These are phyloP conservation scores for Dothistroma septosporum DNA, from an alignment of 2,329 filamentous ascomycete genomes.

Conservation along the genomic window DNA sequence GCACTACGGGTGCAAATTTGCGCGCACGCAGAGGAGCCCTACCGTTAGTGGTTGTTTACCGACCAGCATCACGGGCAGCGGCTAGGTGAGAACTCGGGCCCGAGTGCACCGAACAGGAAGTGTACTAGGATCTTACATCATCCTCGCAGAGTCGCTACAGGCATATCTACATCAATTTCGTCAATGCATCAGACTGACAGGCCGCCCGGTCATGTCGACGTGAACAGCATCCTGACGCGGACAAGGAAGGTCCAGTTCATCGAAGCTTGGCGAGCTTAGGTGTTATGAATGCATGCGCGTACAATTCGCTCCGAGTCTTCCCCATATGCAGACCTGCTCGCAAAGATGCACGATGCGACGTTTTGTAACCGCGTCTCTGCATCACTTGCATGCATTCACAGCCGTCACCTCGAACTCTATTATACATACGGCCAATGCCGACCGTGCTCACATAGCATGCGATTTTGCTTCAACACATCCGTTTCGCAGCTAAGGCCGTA, in stretches of 20 bases:
- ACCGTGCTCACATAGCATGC: slow-evolving; percentile 10
- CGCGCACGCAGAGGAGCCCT: not conserved
- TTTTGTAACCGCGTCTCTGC: slow-evolving; percentile 5
- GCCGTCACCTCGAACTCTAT: slow-evolving; percentile 10
- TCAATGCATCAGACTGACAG: not conserved
- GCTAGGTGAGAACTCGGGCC: slow-evolving; percentile 4
- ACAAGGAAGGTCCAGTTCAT: slow-evolving; percentile 9
- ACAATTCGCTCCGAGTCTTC: slow-evolving; percentile 7
- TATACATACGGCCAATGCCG: slow-evolving; percentile 12
- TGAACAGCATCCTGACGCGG: slow-evolving; percentile 2
- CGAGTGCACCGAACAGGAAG: slow-evolving; percentile 1
- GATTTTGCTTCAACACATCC: slow-evolving; percentile 4
- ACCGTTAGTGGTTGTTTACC: not conserved
- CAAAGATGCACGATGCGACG: slow-evolving; percentile 13
- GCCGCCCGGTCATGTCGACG: slow-evolving; percentile 6
- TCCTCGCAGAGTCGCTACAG: slow-evolving; percentile 1
- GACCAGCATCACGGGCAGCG: slow-evolving; percentile 4
- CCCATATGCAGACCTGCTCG: slow-evolving; percentile 7
- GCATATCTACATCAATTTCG: slow-evolving; percentile 10
- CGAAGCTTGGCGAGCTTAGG: slow-evolving; percentile 9
- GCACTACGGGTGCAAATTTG: slow-evolving; percentile 10
- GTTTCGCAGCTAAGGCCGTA: not conserved
- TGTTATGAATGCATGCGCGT: not conserved
- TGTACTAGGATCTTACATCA: slow-evolving; percentile 7
- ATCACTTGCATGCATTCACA: slow-evolving; percentile 14